A percentile compares a stretch with the other conserved stretches of the same genome.
phyloP scores from a whole-genome alignment of 306 rosid genomes.

The Lupinus albus region DNA sequence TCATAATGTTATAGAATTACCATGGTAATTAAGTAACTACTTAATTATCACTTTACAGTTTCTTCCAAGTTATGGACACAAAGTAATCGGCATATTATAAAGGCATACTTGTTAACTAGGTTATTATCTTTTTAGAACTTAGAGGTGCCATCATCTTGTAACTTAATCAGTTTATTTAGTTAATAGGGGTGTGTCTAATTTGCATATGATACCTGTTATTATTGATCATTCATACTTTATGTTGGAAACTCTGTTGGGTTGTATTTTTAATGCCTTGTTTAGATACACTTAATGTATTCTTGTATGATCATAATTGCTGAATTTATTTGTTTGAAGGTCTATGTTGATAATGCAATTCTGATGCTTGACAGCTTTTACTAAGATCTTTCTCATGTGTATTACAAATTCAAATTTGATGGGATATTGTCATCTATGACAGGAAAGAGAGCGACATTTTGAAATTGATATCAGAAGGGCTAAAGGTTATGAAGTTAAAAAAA shows the following conservation, averaged over 20 bases:
- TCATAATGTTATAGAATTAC: not conserved
- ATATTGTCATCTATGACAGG: slow-evolving; percentile 56
- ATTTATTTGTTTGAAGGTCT: slow-evolving; percentile 22
- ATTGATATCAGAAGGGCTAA: slow-evolving; percentile 77
- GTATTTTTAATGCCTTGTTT: slow-evolving; percentile 19
- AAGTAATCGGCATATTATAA: slow-evolving; percentile 1
- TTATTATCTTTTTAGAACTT: not conserved
- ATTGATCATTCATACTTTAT: slow-evolving; percentile 7
- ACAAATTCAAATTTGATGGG: not conserved
- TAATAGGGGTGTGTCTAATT: not conserved
- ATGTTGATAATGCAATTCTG: slow-evolving; percentile 3
- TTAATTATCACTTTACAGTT: slow-evolving; percentile 1
- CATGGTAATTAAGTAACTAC: not conserved
- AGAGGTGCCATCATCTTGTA: not conserved
- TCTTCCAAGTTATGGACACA: not conserved
- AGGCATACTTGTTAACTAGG: slow-evolving; percentile 1
- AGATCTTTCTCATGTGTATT: slow-evolving; percentile 11
- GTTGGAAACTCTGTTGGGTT: slow-evolving; percentile 3
- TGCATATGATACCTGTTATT: not conserved
- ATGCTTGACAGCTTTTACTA: slow-evolving; percentile 18
- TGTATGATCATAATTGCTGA: not conserved
- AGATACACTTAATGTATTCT: slow-evolving; percentile 7
- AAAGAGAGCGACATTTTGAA: slow-evolving; percentile 89
- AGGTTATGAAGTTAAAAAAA: slow-evolving; percentile 85
- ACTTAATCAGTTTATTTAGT: not conserved